These are phyloP conservation scores for Kluyveromyces sp. DNA, from an alignment of 1,139 yeast species.

Conservation along the genomic window DNA sequence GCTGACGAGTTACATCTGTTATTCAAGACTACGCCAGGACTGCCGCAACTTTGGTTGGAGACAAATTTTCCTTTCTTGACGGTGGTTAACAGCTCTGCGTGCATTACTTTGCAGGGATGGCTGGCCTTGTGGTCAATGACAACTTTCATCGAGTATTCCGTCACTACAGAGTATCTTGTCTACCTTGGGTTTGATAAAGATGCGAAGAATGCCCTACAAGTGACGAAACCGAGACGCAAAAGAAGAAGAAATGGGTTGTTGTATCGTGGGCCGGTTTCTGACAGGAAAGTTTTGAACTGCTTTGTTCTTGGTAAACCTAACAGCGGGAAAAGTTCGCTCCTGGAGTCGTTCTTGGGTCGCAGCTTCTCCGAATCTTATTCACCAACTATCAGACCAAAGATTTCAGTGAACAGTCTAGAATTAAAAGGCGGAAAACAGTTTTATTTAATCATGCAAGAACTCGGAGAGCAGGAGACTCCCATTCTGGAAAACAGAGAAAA, in stretches of 20 bases:
- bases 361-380: constrained; percentile 64
- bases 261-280: constrained; percentile 65
- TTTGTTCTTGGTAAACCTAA: constrained; percentile 78
- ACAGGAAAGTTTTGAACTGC: constrained; percentile 87
- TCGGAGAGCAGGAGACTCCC: constrained; percentile 82
- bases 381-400: constrained; percentile 74
- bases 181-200: constrained; percentile 72
- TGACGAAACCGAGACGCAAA: constrained; percentile 71
- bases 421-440: constrained; percentile 93
- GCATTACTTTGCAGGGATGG: constrained; percentile 95
- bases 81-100: constrained; percentile 82
- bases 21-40: constrained; percentile 87
- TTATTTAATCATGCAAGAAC: constrained; percentile 79
- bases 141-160: constrained; percentile 73
- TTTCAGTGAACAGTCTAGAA: constrained; percentile 92
- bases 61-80: constrained; percentile 80
- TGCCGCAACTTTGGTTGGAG: constrained; percentile 80
- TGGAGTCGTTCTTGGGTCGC: constrained; percentile 75
- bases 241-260: constrained; percentile 57
- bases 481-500: constrained; percentile 65
- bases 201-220: constrained; percentile 55
- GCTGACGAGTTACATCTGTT: constrained; percentile 59
- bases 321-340: constrained; percentile 76
- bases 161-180: constrained; percentile 82
- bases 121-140: constrained; percentile 97